phyloP scores from a whole-genome alignment of 2,329 filamentous ascomycete genomes.

The Botryotinia calthae region DNA sequence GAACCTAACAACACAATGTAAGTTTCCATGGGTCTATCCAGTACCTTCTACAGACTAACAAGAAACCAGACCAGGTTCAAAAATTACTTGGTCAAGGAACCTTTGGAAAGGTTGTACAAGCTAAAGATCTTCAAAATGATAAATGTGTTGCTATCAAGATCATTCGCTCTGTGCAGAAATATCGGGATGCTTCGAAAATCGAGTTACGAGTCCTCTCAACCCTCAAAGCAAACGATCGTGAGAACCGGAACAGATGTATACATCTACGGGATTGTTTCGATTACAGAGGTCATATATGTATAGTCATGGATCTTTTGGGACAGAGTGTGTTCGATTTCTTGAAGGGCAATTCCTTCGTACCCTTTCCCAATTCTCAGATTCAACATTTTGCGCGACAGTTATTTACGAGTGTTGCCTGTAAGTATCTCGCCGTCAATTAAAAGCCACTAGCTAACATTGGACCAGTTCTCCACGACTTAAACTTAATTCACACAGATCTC shows the following conservation, averaged over 20 bases:
- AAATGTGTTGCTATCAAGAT: slow-evolving; percentile 93
- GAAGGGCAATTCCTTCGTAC: slow-evolving; percentile 91
- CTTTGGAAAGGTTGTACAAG: slow-evolving; percentile 97
- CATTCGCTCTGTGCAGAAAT: slow-evolving; percentile 97
- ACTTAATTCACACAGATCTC: slow-evolving; percentile 87
- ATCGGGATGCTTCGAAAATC: slow-evolving; percentile 92
- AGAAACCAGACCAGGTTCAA: slow-evolving; percentile 71
- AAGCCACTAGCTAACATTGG: slow-evolving; percentile 23
- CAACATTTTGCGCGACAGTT: slow-evolving; percentile 94
- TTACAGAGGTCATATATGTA: slow-evolving; percentile 94
- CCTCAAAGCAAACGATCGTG: slow-evolving; percentile 82
- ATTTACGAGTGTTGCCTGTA: slow-evolving; percentile 97
- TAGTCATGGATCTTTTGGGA: slow-evolving; percentile 73
- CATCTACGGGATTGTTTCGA: slow-evolving; percentile 97
- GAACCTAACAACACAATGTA: slow-evolving; percentile 85
- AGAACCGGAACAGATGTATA: slow-evolving; percentile 94
- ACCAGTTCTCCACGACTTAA: slow-evolving; percentile 88
- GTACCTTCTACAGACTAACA: neutral
- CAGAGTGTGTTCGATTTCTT: slow-evolving; percentile 98
- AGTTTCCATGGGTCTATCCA: slow-evolving; percentile 41
- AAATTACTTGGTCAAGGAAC: slow-evolving; percentile 93
- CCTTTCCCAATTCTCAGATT: slow-evolving; percentile 97
- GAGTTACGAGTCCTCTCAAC: slow-evolving; percentile 92
- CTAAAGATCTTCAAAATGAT: slow-evolving; percentile 68
- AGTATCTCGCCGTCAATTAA: slow-evolving; percentile 44